Percentiles rank a stretch among this genome's conserved stretches.
phyloP scores from a whole-genome alignment of 1,284 basidiomycete genomes.

The Rhizoctonia solani region DNA sequence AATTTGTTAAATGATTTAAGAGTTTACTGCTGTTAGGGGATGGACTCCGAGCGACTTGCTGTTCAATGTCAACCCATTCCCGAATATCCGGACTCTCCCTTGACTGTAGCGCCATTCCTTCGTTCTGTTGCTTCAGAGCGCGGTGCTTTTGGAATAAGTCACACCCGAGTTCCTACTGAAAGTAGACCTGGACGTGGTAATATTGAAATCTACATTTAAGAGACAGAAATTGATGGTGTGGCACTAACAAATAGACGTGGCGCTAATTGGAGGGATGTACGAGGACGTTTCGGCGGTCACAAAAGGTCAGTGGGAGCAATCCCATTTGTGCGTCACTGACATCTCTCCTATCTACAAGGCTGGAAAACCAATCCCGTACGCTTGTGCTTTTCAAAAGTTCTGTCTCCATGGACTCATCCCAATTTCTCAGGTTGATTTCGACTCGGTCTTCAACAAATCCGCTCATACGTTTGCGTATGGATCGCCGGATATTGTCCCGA shows the following conservation, averaged over 20 bases:
- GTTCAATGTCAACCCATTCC: slow-evolving; percentile 67
- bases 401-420: neutral
- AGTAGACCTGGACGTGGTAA: slow-evolving; percentile 75
- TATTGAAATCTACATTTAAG: neutral
- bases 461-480: slow-evolving; percentile 81
- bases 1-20: neutral
- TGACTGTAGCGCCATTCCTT: slow-evolving; percentile 77
- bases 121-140: slow-evolving; percentile 65
- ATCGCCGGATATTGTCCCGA: slow-evolving; percentile 87
- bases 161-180: slow-evolving; percentile 88
- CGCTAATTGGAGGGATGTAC: slow-evolving; percentile 91
- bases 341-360: slow-evolving; percentile 50
- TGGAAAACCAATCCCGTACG: slow-evolving; percentile 88
- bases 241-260: slow-evolving; percentile 53
- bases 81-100: slow-evolving; percentile 57
- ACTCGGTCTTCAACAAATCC: slow-evolving; percentile 88
- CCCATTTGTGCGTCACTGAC: neutral
- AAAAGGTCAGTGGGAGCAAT: slow-evolving; percentile 55
- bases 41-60: slow-evolving; percentile 80
- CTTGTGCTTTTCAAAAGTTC: neutral
- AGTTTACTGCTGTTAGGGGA: slow-evolving; percentile 57
- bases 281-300: slow-evolving; percentile 91
- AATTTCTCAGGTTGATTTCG: slow-evolving; percentile 70
- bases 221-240: slow-evolving; percentile 31
- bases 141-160: slow-evolving; percentile 83